Conservation (phyloP, 1,139 yeast genomes). For the Diutina pseudorugosa region DNA sequence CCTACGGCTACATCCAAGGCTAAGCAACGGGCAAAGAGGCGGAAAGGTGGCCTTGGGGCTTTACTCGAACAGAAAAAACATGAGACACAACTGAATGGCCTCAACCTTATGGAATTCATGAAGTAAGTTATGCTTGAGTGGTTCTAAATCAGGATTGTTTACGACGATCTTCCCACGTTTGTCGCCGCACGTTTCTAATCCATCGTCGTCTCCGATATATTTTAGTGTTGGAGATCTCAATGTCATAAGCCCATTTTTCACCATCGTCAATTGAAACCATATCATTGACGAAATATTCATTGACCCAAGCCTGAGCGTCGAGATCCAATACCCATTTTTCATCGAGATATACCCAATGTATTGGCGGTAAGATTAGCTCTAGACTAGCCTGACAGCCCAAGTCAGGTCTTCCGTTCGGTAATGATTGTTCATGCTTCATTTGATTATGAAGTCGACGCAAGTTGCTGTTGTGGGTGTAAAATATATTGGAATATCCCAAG, state of each 20-base stretch:
- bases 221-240: slow-evolving; percentile 8
- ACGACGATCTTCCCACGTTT: background rate
- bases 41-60: background rate
- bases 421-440: background rate
- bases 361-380: slow-evolving; percentile 39
- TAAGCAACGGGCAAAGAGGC: slow-evolving; percentile 1
- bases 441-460: slow-evolving; percentile 9
- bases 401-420: background rate
- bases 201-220: slow-evolving; percentile 10
- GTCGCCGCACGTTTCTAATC: slow-evolving; percentile 6
- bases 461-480: slow-evolving; percentile 33
- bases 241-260: slow-evolving; percentile 73
- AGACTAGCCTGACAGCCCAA: slow-evolving; percentile 13
- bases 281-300: slow-evolving; percentile 33
- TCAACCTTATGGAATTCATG: slow-evolving; percentile 2
- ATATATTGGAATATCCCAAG: slow-evolving; percentile 43
- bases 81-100: background rate
- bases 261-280: slow-evolving; percentile 50
- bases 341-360: slow-evolving; percentile 40
- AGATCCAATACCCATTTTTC: slow-evolving; percentile 48
- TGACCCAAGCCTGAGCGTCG: slow-evolving; percentile 48
- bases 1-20: background rate
- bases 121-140: background rate
- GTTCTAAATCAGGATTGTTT: background rate
- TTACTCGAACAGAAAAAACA: background rate